Evolutionary conservation across 805 yeast genomes (phyloP).

Genomic region (Candida gorgasii): DNA sequence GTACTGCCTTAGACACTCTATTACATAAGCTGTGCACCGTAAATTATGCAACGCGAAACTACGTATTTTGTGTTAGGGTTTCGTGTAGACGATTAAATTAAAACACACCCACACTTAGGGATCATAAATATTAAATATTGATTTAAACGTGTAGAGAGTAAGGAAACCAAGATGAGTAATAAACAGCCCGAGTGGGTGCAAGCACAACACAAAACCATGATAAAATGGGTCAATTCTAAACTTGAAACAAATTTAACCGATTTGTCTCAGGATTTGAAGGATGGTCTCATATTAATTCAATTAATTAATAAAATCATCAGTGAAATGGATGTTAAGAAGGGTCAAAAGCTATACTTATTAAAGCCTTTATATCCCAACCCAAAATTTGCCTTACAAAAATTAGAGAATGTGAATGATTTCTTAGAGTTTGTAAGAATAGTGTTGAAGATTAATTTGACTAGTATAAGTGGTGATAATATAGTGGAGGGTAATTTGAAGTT

Average conservation of each 20-base stretch:
- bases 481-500: slow-evolving; percentile 49
- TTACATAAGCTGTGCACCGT: neutral
- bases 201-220: slow-evolving; percentile 49
- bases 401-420: slow-evolving; percentile 47
- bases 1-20: neutral
- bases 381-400: slow-evolving; percentile 41
- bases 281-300: slow-evolving; percentile 41
- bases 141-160: too few relatives aligned
- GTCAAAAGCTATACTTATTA: slow-evolving; percentile 24
- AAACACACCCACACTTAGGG: neutral
- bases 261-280: slow-evolving; percentile 35
- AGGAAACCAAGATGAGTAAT: neutral
- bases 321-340: slow-evolving; percentile 16
- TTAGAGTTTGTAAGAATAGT: slow-evolving; percentile 43
- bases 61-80: neutral
- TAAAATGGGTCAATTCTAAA: slow-evolving; percentile 50
- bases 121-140: neutral
- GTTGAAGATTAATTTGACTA: slow-evolving; percentile 40
- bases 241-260: slow-evolving; percentile 22
- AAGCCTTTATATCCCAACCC: slow-evolving; percentile 39
- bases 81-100: slow-evolving; percentile 7
- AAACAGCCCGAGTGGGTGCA: slow-evolving; percentile 35
- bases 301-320: slow-evolving; percentile 35
- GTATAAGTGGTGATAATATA: slow-evolving; percentile 51
- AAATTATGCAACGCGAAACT: slow-evolving; percentile 5